Conservation (phyloP, 2,329 filamentous ascomycete genomes). For the Aspergillus luchuensis region DNA sequence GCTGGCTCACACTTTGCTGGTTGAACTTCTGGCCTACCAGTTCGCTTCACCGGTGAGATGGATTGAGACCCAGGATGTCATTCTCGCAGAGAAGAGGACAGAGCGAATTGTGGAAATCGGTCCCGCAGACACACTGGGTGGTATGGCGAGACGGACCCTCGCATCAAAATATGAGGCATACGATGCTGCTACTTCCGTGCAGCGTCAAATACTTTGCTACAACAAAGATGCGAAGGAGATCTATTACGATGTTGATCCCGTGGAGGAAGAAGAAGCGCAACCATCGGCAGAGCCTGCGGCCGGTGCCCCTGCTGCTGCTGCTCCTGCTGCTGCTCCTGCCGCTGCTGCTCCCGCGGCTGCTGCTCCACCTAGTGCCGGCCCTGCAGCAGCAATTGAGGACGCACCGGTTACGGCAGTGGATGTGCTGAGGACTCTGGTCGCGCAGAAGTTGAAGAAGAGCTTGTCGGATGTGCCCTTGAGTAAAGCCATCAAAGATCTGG, state of each 20-base stretch:
- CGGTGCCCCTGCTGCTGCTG: slow-evolving; percentile 43
- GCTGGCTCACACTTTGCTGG: slow-evolving; percentile 94
- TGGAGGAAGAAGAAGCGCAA: slow-evolving; percentile 81
- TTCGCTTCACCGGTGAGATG: slow-evolving; percentile 98
- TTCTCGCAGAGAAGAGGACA: slow-evolving; percentile 91
- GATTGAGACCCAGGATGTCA: slow-evolving; percentile 99
- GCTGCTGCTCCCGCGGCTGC: slow-evolving; percentile 58
- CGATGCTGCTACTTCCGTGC: slow-evolving; percentile 93
- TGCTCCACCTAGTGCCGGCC: slow-evolving; percentile 71
- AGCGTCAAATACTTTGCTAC: slow-evolving; percentile 97
- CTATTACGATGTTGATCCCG: slow-evolving; percentile 96
- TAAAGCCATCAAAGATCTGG: slow-evolving; percentile 98
- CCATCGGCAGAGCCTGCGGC: slow-evolving; percentile 41
- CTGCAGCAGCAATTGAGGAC: slow-evolving; percentile 83
- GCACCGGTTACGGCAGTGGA: slow-evolving; percentile 85
- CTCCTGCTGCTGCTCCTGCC: slow-evolving; percentile 51
- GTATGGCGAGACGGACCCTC: slow-evolving; percentile 94
- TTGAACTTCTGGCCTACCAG: slow-evolving; percentile 98
- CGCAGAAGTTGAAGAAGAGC: slow-evolving; percentile 97
- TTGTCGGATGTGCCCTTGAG: slow-evolving; percentile 83
- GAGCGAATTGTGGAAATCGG: slow-evolving; percentile 98
- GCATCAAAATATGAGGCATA: slow-evolving; percentile 98
- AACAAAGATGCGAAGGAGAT: slow-evolving; percentile 99
- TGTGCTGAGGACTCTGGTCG: slow-evolving; percentile 83
- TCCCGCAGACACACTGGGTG: slow-evolving; percentile 92